Evolutionary conservation across 768 basidiomycete species (phyloP).

Genomic region (Lactarius trivialis): DNA sequence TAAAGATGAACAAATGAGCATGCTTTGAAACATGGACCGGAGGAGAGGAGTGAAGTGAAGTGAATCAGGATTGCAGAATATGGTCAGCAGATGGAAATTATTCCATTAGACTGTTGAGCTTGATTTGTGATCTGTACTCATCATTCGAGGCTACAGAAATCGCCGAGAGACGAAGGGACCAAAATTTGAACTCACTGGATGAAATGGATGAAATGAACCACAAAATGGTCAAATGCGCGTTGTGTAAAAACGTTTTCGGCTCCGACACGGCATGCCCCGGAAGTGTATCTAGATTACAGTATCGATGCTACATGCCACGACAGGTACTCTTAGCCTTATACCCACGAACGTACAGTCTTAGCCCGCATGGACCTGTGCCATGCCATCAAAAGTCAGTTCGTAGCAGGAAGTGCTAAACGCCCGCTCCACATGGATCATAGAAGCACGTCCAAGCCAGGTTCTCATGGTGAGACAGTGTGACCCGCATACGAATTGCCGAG

Average conservation of each 20-base stretch:
- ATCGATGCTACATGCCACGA: neutral
- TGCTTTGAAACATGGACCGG: neutral
- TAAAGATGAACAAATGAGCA: neutral
- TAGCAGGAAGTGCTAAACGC: neutral
- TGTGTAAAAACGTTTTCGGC: neutral
- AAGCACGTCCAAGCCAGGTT: neutral
- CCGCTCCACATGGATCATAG: neutral
- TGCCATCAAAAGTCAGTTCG: neutral
- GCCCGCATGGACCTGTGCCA: neutral
- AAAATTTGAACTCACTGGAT: neutral
- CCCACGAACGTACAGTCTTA: neutral
- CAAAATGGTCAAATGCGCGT: neutral
- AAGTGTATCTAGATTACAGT: neutral
- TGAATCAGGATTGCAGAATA: conserved; percentile 40
- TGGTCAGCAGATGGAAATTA: conserved; percentile 36
- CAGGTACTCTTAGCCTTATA: neutral
- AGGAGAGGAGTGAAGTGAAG: neutral
- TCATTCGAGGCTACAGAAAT: conserved; percentile 24
- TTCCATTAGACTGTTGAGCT: conserved; percentile 46
- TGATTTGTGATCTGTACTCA: conserved; percentile 37
- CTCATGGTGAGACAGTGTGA: neutral
- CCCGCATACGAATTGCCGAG: neutral
- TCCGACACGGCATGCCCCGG: neutral
- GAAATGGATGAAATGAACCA: neutral
- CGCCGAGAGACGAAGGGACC: neutral